Percentiles rank a stretch among this genome's conserved stretches.
Evolutionary conservation across 495 filamentous ascomycete species (phyloP).

Genomic region (Chaetomium fimeti): DNA sequence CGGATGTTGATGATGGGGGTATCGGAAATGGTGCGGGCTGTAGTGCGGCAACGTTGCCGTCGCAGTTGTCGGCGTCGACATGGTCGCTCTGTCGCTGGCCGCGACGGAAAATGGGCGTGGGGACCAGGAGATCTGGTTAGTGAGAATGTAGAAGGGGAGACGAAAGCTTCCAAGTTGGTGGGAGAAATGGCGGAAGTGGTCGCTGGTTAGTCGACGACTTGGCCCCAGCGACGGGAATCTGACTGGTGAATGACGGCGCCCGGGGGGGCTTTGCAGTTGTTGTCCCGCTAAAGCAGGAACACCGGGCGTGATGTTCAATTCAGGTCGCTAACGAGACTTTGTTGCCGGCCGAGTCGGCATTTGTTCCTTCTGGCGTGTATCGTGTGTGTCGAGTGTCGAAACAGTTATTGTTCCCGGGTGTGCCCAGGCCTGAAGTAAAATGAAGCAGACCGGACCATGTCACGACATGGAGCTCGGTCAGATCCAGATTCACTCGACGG

Average conservation of each 20-base stretch:
- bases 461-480: slow-evolving; percentile 7
- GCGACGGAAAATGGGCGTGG: slow-evolving; percentile 15
- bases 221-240: slow-evolving; percentile 14
- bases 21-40: slow-evolving; percentile 62
- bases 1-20: slow-evolving; percentile 66
- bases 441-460: background rate
- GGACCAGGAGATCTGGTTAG: slow-evolving; percentile 5
- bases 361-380: no score
- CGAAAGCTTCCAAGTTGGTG: slow-evolving; percentile 5
- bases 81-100: slow-evolving; percentile 40
- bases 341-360: slow-evolving; percentile 2
- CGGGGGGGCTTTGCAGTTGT: background rate
- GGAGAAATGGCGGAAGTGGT: slow-evolving; percentile 18
- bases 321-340: background rate
- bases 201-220: slow-evolving; percentile 23
- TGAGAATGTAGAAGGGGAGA: slow-evolving; percentile 15
- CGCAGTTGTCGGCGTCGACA: slow-evolving; percentile 84
- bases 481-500: background rate
- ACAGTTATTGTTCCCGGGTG: background rate
- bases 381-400: background rate
- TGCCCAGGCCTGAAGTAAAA: background rate
- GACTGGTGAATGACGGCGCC: slow-evolving; percentile 23
- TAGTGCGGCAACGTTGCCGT: slow-evolving; percentile 68
- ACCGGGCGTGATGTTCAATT: slow-evolving; percentile 2
- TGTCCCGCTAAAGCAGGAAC: background rate